phyloP scores from a whole-genome alignment of 129 eudicot genomes.

The Cynara cardunculus region DNA sequence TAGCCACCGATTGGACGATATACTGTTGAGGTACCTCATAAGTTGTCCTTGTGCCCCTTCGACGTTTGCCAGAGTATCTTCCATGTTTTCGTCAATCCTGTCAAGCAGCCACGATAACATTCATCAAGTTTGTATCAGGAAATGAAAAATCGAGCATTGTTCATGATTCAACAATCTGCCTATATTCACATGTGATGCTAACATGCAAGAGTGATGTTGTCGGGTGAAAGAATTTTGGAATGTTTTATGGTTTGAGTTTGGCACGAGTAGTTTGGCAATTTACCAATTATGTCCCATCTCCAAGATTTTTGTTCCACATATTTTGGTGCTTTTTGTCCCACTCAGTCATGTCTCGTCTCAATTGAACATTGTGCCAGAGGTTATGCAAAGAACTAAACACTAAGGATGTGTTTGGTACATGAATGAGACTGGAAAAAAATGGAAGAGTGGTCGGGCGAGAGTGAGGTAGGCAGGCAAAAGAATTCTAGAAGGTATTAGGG shows the following conservation, averaged over 20 bases:
- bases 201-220: background rate
- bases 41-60: conserved; percentile 87
- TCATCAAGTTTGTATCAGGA: background rate
- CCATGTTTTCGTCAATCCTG: conserved; percentile 95
- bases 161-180: background rate
- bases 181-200: background rate
- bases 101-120: background rate
- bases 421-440: no score
- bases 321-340: no score
- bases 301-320: background rate
- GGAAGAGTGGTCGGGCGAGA: no score
- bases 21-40: conserved; percentile 79
- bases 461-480: no score
- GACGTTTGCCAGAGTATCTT: conserved; percentile 74
- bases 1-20: conserved; percentile 86
- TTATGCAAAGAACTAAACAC: no score
- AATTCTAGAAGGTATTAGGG: no score
- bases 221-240: background rate
- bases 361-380: no score
- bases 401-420: no score
- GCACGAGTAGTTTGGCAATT: background rate
- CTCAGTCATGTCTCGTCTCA: no score
- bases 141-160: background rate
- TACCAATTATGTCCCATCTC: background rate
- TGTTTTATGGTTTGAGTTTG: no score